Evolutionary conservation across 495 filamentous ascomycete genomes (phyloP), one percentile per base, ranked within the genome.

Genomic region (Penicillium dipodomyicola): DNA sequence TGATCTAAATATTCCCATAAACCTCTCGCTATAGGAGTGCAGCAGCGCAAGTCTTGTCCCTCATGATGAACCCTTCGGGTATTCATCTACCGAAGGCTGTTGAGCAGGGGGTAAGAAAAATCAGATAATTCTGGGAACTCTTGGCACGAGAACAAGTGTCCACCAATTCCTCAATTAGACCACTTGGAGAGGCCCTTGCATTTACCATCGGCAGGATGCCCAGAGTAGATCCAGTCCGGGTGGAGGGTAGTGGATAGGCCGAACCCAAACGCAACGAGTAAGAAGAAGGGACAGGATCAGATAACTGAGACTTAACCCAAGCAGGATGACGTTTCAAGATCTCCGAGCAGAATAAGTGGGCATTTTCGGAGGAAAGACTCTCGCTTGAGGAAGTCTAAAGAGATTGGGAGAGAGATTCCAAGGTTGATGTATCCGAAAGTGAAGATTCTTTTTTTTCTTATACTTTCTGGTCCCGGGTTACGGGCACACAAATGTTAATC

Each of bases 211-310:
- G 57, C 39, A 63, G 23, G 14, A 52, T 47, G 54, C 54, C 41
- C 46, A 56, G 56, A 45, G 25, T 43, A 62, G 56, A 54, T 17
- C 42, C 41, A 35, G 54, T 50, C 43, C 17, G 57, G 41, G 65
- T 66, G 65, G 65, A 68, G 63, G 50, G 63, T 56, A 65, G 63
- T 68, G 65, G 65, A 65, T 68, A 65, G 52, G 23, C 42, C 39
- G 44, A 46, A 40, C 54, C 32, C 30, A 30, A 57, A 57, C n/a
- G 40, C 19, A 54, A 65, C 65, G 63, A 68, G 65, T 68, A 40
- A 65, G 55, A 68, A 30, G n/a, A 8, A 27, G 39, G 60, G 52
- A 58, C n/a, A 55, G 53, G 63, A 68, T 68, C 65, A 68, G 65
- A 68, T 68, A 68, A 66, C 49, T 57, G 33, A 37, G 46, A 65